Evolutionary conservation across 2,329 filamentous ascomycete genomes (phyloP).

Genomic region (Trichoderma pleuroti): DNA sequence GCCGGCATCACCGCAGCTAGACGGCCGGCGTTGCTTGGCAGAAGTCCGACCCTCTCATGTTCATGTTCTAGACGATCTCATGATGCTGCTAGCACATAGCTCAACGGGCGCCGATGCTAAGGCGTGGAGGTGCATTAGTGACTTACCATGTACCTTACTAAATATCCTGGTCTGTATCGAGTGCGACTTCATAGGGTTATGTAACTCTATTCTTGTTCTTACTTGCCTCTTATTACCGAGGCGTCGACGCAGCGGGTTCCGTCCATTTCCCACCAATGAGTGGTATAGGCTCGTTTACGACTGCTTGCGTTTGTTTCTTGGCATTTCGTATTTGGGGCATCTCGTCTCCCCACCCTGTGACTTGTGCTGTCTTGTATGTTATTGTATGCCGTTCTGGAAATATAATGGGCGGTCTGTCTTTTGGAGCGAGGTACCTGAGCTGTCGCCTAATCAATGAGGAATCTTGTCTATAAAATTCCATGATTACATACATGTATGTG

Average conservation of each 20-base stretch:
- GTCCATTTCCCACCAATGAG: background rate
- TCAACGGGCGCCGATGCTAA: background rate
- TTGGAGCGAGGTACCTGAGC: background rate
- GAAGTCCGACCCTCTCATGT: background rate
- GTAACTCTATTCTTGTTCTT: constrained; percentile 1
- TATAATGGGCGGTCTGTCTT: background rate
- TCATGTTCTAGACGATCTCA: background rate
- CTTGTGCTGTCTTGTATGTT: background rate
- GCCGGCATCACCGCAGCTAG: background rate
- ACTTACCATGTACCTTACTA: background rate
- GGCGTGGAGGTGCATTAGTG: background rate
- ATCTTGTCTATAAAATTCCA: background rate
- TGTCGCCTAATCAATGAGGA: background rate
- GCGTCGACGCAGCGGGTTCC: background rate
- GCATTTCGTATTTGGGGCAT: background rate
- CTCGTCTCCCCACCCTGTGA: background rate
- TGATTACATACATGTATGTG: background rate
- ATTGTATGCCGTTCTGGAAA: background rate
- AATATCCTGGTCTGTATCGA: background rate
- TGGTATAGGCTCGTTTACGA: background rate
- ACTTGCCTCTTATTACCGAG: background rate
- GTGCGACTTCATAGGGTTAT: background rate
- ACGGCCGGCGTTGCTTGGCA: background rate
- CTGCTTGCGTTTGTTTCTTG: background rate
- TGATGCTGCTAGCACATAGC: background rate